Base-by-base conservation (phyloP, 306 rosid genomes). In the Oemleria cerasiformis region DNA sequence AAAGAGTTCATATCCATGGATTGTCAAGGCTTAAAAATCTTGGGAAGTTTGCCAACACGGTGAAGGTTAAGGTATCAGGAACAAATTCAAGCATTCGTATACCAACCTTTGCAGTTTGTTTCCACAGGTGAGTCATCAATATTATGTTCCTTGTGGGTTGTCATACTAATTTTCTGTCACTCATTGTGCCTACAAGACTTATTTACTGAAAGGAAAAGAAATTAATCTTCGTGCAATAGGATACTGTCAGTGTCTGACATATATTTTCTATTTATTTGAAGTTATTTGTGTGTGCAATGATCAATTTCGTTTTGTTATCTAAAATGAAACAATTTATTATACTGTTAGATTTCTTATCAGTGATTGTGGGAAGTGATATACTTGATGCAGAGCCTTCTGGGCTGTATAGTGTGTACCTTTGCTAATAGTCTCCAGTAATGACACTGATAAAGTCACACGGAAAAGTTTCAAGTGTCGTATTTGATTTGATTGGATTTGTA, bases 1-100 rank as follows among this genome's bases (percentile, higher is more conserved):
- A 89, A 79, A 86, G 97, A 87, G 82, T 91, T 75, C 74, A 77
- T 78, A 75, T 91, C 64, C 64, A 19, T 53, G 98, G 97, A 68
- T 66, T 89, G 59, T 44, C 87, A 8, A 89, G 96, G 88, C 75
- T 89, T 78, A 77, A 75, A 75, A 77, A 89, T 87, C 74, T 89
- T 53, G 53, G 70, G 70, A 94, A 86, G 77, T 71, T 79, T 82
- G 77, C 97, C 1, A 83, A 89, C 79, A 83, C 89, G 6, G 30
- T 83, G 63, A 87, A 75, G 74, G 95, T 91, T 79, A 91, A 87
- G 84, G 76, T 94, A 47, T 82, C 77, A 3, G 84, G 80, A 56
- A 47, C 16, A 65, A 71, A 72, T 78, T 69, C 86, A 62, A 78
- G 73, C 73, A 74, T 70, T 66, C 87, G 71, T 14, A 2, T 75